These are phyloP conservation scores for Novymonas esmeraldas DNA, from an alignment of 208 protist genomes.

Conservation along the genomic window DNA sequence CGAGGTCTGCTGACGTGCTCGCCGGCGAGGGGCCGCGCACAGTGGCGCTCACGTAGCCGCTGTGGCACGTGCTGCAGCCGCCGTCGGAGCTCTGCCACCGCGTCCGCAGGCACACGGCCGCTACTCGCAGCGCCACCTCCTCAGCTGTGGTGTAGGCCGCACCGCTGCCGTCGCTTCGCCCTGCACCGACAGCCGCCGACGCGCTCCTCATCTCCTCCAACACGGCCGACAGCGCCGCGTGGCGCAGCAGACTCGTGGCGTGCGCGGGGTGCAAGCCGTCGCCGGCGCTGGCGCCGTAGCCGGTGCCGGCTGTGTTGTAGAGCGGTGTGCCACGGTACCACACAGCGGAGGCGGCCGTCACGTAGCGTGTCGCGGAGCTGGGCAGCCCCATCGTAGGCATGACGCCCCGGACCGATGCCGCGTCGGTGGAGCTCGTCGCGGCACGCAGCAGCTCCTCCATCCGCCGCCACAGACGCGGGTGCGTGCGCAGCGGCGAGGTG, in stretches of 20 bases:
- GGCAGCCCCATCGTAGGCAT: conserved; percentile 35
- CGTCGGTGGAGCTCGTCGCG: conserved; percentile 33
- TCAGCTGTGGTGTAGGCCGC: background rate
- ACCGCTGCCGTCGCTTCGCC: background rate
- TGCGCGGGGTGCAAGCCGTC: conserved; percentile 4
- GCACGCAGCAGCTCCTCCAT: conserved; percentile 44
- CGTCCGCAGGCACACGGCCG: conserved; percentile 19
- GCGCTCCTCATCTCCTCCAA: conserved; percentile 26
- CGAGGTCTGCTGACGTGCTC: background rate
- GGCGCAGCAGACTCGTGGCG: conserved; percentile 38
- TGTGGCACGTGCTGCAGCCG: background rate
- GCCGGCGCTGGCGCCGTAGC: background rate
- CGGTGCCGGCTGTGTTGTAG: conserved; percentile 24
- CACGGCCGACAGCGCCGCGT: conserved; percentile 44
- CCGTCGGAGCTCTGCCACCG: background rate
- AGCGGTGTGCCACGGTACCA: conserved; percentile 40
- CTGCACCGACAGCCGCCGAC: background rate
- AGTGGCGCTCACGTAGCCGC: conserved; percentile 18
- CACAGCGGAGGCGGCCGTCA: conserved; percentile 17
- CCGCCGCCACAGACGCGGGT: conserved; percentile 19
- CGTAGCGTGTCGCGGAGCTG: conserved; percentile 12
- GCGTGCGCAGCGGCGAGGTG: conserved; percentile 32
- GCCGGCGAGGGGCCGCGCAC: background rate
- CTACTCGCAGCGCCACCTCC: conserved; percentile 8
- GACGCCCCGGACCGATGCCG: conserved; percentile 40